Base-by-base conservation (phyloP, 73 alveolate genomes). In the Tetrahymena malaccensis region DNA sequence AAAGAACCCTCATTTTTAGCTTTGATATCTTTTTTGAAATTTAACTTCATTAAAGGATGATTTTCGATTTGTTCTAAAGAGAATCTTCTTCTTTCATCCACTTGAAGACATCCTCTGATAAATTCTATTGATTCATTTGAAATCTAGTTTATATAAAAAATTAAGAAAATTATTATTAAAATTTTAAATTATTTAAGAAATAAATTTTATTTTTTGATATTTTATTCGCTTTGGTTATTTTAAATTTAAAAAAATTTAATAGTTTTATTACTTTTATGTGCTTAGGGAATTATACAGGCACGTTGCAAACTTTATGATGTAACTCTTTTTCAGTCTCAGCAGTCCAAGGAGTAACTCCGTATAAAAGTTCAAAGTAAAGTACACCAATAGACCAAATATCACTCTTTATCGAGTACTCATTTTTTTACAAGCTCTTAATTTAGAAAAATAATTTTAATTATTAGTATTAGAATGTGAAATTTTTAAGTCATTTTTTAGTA, bases 331-430 rank as follows among this genome's bases (percentile, higher is more conserved):
- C 97, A 93, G 95, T 95, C 35, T 93, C 84, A 37, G 97, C 97
- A 34, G 93, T 35, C 97, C 97, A 95, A 44, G 97, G 97, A 22
- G 94, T 94, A 85, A 85, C 93, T 33, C 97, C 97, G 35, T 50
- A 95, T 21, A 95, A 19, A 40, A 95, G 93, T 89, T 95, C 97
- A 50, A 95, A 95, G 4, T 94, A 94, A 25, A 85, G 38, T 9
- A 89, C 97, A 55, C 97, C 97, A 13, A 95, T 95, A 44, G 97
- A 94, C 97, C 97, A 95, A 95, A 95, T 95, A 56, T 95, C 97
- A 44, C 95, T 85, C 56, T 95, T 95, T 35, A 85, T 94, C 6
- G 97, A 95, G 55, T 95, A 95, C 93, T 95, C 94, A 43, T 94
- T 94, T 27, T 93, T 95, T 50, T 95, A 55, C 16, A 95, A 43